Conservation (phyloP, 2,329 filamentous ascomycete species). For the Chrysosporium queenslandicum region DNA sequence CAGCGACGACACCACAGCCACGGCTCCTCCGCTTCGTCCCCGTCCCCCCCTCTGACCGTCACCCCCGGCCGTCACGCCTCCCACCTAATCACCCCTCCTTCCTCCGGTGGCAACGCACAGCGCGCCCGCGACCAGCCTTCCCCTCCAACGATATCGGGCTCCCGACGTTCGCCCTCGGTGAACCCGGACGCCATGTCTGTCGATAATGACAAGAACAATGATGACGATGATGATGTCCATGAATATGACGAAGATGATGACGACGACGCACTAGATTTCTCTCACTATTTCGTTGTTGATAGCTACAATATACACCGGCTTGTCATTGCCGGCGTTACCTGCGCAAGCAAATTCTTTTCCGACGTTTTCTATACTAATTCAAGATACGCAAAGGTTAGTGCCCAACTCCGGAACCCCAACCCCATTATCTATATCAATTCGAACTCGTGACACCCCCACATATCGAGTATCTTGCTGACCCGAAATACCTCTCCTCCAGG, state of each 20-base stretch:
- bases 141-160: not conserved
- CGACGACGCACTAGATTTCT: conserved; percentile 35
- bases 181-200: not conserved
- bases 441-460: too few species aligned
- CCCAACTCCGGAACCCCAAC: conserved; percentile 16
- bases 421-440: too few species aligned
- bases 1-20: conserved; percentile 18
- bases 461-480: not conserved
- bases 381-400: conserved; percentile 89
- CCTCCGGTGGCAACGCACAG: conserved; percentile 13
- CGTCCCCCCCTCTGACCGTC: conserved; percentile 19
- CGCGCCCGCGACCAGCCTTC: not conserved
- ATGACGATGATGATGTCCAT: not conserved
- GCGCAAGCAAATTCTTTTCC: conserved; percentile 98
- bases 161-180: not conserved
- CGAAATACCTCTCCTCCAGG: conserved; percentile 44
- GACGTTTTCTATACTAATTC: conserved; percentile 99
- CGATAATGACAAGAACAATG: too few species aligned
- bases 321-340: conserved; percentile 93
- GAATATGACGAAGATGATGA: conserved; percentile 9
- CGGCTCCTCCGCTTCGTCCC: conserved; percentile 18
- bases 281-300: conserved; percentile 84
- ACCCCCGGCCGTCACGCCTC: conserved; percentile 18
- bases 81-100: conserved; percentile 17
- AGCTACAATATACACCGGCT: conserved; percentile 98